Percentiles rank a stretch among this genome's conserved stretches.
phyloP scores from a whole-genome alignment of 305 asterid species.

The Solanum hybrid region DNA sequence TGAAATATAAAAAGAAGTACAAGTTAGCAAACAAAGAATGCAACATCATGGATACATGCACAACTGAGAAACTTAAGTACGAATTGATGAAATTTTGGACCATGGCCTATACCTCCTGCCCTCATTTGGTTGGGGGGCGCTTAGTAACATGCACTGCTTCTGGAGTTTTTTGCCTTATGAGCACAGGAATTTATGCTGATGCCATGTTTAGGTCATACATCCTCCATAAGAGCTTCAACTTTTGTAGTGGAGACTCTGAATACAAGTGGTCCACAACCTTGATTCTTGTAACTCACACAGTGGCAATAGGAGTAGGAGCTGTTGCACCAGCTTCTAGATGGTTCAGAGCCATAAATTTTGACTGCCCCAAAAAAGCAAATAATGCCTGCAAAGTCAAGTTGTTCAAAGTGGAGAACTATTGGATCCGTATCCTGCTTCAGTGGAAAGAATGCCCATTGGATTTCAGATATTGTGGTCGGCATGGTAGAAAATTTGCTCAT shows the following conservation, averaged over 20 bases:
- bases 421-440: slow-evolving; percentile 37
- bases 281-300: slow-evolving; percentile 47
- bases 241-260: slow-evolving; percentile 65
- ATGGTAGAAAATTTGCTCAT: slow-evolving; percentile 23
- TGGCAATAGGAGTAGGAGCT: slow-evolving; percentile 60
- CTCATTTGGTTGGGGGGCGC: slow-evolving; percentile 65
- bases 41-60: slow-evolving; percentile 2
- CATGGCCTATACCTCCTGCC: slow-evolving; percentile 83
- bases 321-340: slow-evolving; percentile 70
- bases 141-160: slow-evolving; percentile 69
- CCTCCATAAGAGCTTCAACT: slow-evolving; percentile 34
- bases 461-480: slow-evolving; percentile 29
- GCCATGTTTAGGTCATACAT: slow-evolving; percentile 50
- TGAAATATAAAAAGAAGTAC: slow-evolving; percentile 36
- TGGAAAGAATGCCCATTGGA: slow-evolving; percentile 52
- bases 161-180: slow-evolving; percentile 61
- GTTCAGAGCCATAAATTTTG: slow-evolving; percentile 41
- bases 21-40: slow-evolving; percentile 34
- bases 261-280: slow-evolving; percentile 65
- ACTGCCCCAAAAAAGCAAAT: slow-evolving; percentile 39
- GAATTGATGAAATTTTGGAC: slow-evolving; percentile 65
- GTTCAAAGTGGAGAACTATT: slow-evolving; percentile 47
- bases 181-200: slow-evolving; percentile 38
- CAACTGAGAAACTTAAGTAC: slow-evolving; percentile 28
- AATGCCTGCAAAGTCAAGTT: slow-evolving; percentile 10